These are phyloP conservation scores for Discostella stelligeroides DNA, from an alignment of 108 stramenopile species.

Conservation along the genomic window DNA sequence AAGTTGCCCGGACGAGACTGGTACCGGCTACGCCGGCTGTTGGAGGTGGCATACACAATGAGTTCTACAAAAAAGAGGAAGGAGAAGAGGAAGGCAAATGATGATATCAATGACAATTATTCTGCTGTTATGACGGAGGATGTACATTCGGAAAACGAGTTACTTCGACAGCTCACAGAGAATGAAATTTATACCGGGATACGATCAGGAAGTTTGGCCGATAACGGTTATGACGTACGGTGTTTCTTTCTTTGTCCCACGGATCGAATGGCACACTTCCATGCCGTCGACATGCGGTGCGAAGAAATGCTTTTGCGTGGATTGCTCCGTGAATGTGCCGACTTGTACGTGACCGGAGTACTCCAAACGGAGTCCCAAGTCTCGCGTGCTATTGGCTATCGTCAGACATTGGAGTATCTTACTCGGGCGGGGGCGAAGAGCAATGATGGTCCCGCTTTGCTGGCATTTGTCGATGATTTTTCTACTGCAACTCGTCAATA, in stretches of 20 bases:
- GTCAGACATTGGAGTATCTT: conserved; percentile 93
- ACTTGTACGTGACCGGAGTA: conserved; percentile 60
- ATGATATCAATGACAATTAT: neutral
- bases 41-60: conserved; percentile 85
- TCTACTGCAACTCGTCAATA: conserved; percentile 90
- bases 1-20: conserved; percentile 86
- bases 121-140: neutral
- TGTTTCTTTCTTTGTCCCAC: conserved; percentile 94
- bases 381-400: conserved; percentile 93
- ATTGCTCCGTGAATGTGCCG: conserved; percentile 79
- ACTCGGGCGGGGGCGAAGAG: conserved; percentile 38
- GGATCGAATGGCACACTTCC: conserved; percentile 87
- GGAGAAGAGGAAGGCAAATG: conserved; percentile 13
- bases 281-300: conserved; percentile 88
- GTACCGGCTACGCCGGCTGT: conserved; percentile 88
- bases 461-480: conserved; percentile 79
- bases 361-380: conserved; percentile 79
- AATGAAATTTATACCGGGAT: conserved; percentile 74
- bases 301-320: conserved; percentile 90
- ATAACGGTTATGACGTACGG: conserved; percentile 87
- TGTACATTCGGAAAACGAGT: conserved; percentile 24
- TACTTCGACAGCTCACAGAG: conserved; percentile 41
- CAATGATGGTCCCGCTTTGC: conserved; percentile 63
- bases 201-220: conserved; percentile 58
- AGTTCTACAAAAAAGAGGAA: conserved; percentile 30